These are phyloP conservation scores for Aspergillus texensis DNA, from an alignment of 2,329 filamentous ascomycete genomes.

Conservation along the genomic window DNA sequence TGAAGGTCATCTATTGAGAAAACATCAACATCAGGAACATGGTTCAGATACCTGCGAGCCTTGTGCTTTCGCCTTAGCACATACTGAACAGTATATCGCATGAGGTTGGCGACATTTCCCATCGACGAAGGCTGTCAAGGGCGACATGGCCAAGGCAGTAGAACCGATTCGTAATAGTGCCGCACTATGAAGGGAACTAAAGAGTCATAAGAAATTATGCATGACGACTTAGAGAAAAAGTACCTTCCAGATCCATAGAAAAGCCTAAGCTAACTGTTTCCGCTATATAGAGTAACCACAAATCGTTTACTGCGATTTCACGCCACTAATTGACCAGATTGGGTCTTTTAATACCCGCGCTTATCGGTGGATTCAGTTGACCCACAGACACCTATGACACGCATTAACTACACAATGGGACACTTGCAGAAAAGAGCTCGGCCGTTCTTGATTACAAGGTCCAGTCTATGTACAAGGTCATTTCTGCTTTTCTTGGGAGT, in stretches of 20 bases:
- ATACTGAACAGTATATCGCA: not conserved
- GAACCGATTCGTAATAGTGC: not conserved
- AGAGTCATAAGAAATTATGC: not conserved
- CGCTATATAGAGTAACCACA: too few relatives aligned
- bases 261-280: not conserved
- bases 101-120: not conserved
- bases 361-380: not conserved
- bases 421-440: not conserved
- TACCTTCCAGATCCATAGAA: not conserved
- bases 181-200: not conserved
- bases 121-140: too few relatives aligned
- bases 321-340: too few relatives aligned
- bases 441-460: too few relatives aligned
- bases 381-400: not conserved
- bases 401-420: not conserved
- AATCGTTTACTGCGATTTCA: too few relatives aligned
- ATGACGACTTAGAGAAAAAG: not conserved
- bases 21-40: not conserved
- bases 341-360: too few relatives aligned
- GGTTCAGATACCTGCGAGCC: not conserved
- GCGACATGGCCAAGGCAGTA: not conserved
- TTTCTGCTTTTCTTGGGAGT: not conserved
- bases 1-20: not conserved
- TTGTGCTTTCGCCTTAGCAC: not conserved
- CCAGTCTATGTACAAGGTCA: not conserved